Evolutionary conservation across 495 filamentous ascomycete genomes (phyloP), one percentile per base, ranked within the genome.

Genomic region (Clavariopsis aquatica): DNA sequence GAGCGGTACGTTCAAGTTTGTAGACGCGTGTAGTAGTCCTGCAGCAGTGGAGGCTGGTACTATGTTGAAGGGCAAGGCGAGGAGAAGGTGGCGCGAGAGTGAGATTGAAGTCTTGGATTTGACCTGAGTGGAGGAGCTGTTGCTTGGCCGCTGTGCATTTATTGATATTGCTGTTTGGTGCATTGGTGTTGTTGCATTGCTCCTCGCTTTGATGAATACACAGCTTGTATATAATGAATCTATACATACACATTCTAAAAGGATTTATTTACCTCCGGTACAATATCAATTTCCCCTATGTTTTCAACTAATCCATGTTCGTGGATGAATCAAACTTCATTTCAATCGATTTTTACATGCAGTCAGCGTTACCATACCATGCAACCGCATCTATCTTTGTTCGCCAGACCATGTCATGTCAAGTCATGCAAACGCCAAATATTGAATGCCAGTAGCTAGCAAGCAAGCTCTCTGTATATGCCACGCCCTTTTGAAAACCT

Each of bases 91-190:
- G 68, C 34, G 64, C 22, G 64, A 60, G 53, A 71, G 68, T 41
- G 52, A 64, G 38, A 52, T 71, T 28, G 72, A 74, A 60, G 49
- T 56, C 27, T 36, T 76, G 43, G 74, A 76, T 73, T 38, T 76
- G 61, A 38, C 22, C 20, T 65, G 23, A 38, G 3, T 36, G 31
- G 31, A 13, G n/a, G n/a, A n/a, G n/a, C n/a, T n/a, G n/a, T n/a
- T n/a, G n/a, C n/a, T n/a, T n/a, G n/a, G n/a, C n/a, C n/a, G n/a
- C n/a, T n/a, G n/a, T n/a, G n/a, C n/a, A n/a, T n/a, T n/a, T n/a
- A n/a, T n/a, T n/a, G n/a, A n/a, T n/a, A n/a, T n/a, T n/a, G n/a
- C n/a, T n/a, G n/a, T n/a, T n/a, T n/a, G n/a, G n/a, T n/a, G n/a
- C n/a, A n/a, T n/a, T n/a, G n/a, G n/a, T n/a, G n/a, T n/a, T n/a